A percentile compares a stretch with the other conserved stretches of the same genome.
phyloP scores from a whole-genome alignment of 2,329 filamentous ascomycete genomes.

The Aspergillus arachidicola region DNA sequence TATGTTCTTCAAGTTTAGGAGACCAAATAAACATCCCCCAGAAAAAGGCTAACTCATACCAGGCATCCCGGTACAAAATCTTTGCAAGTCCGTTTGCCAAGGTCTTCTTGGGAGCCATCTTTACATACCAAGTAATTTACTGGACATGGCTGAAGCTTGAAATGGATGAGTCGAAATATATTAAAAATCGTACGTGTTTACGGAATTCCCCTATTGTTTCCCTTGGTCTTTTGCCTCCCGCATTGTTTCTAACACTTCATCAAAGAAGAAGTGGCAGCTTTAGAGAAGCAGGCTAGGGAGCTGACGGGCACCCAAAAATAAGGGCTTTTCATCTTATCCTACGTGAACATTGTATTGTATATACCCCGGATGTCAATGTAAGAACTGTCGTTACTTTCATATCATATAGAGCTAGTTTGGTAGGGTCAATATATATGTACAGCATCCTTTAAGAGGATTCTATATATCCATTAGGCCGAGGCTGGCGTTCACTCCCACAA shows the following conservation, averaged over 20 bases:
- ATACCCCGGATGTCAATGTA: constrained; percentile 4
- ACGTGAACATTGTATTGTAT: constrained; percentile 1
- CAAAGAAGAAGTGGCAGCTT: constrained; percentile 35
- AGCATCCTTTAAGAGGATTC: background rate
- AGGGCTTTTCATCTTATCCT: background rate
- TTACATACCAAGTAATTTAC: constrained; percentile 53
- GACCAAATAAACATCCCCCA: background rate
- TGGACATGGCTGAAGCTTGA: constrained; percentile 53
- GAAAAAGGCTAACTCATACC: background rate
- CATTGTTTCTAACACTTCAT: background rate
- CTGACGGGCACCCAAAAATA: constrained; percentile 34
- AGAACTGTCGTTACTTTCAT: background rate
- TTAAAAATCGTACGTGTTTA: constrained; percentile 43
- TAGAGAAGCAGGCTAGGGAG: constrained; percentile 41
- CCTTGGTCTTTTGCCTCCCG: background rate
- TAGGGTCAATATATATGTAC: constrained; percentile 1
- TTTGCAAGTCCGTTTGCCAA: constrained; percentile 50
- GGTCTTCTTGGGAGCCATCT: constrained; percentile 51
- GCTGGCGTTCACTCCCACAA: background rate
- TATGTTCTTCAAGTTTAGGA: background rate
- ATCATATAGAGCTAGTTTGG: background rate
- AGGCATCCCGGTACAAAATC: constrained; percentile 44
- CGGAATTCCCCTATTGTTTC: background rate
- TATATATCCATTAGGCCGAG: background rate
- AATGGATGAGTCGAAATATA: constrained; percentile 46